Conservation (phyloP, 148 eudicot species). For the Rhododendron molle region DNA sequence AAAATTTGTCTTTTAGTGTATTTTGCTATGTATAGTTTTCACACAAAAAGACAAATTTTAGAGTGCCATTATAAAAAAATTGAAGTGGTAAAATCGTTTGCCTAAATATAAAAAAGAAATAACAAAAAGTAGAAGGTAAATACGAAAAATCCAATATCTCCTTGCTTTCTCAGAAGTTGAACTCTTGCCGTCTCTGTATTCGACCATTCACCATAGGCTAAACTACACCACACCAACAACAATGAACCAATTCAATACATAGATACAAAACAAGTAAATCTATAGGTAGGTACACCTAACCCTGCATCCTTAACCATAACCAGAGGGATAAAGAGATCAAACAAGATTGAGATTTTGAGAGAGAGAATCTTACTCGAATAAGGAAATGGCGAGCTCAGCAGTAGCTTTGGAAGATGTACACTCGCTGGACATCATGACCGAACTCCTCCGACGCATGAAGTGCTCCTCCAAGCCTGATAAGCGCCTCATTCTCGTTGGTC, state of each 20-base stretch:
- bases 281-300: neutral
- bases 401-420: constrained; percentile 69
- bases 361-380: neutral
- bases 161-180: too few species aligned
- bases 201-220: too few species aligned
- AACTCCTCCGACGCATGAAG: constrained; percentile 92
- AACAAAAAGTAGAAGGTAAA: too few species aligned
- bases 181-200: too few species aligned
- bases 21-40: too few species aligned
- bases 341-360: neutral
- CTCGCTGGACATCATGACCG: constrained; percentile 70
- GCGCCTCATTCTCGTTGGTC: constrained; percentile 90
- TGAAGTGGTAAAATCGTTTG: too few species aligned
- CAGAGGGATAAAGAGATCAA: neutral
- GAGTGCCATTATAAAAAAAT: too few species aligned
- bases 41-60: too few species aligned
- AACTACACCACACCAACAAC: neutral
- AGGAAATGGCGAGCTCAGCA: constrained; percentile 27
- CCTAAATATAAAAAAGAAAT: too few species aligned
- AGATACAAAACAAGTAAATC: neutral
- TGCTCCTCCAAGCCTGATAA: constrained; percentile 84
- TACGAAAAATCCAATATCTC: too few species aligned
- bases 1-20: too few species aligned
- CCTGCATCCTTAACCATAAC: neutral
- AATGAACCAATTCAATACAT: neutral